Conservation (phyloP, 306 rosid genomes). For the Sindora glabra region DNA sequence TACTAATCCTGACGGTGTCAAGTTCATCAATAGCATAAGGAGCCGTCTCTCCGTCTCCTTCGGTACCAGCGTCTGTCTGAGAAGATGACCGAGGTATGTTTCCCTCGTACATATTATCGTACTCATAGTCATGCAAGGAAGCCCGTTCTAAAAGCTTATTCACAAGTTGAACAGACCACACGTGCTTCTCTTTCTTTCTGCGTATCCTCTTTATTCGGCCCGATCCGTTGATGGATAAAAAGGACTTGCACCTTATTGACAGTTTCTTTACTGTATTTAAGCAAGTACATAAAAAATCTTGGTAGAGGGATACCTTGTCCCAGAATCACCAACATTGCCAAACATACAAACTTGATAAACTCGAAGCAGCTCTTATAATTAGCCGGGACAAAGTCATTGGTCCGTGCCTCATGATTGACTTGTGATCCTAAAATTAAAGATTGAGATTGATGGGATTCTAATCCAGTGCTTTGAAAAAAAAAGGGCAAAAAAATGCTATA, state of each 20-base stretch:
- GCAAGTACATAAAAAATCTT: no score
- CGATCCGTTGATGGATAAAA: not conserved
- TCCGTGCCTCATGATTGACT: not conserved
- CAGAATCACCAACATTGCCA: not conserved
- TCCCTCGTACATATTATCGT: not conserved
- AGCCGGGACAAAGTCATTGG: not conserved
- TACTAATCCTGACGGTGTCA: no score
- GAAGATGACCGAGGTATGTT: not conserved
- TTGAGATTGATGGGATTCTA: no score
- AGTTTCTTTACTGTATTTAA: no score
- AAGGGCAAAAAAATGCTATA: no score
- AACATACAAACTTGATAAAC: not conserved
- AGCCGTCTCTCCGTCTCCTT: no score
- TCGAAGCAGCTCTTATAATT: not conserved
- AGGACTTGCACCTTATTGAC: no score
- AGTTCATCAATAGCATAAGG: no score
- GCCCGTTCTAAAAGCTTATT: not conserved
- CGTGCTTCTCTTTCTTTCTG: constrained; percentile 14
- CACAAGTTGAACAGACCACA: constrained; percentile 19
- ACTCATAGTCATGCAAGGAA: constrained; percentile 9
- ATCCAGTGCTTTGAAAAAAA: not conserved
- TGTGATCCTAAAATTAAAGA: not conserved
- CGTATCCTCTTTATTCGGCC: not conserved
- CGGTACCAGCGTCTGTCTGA: no score
- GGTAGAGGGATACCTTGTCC: not conserved